Percentiles rank a stretch among this genome's conserved stretches.
These are phyloP conservation scores for Cercospora nicotianae DNA, from an alignment of 2,329 filamentous ascomycete species.

Conservation along the genomic window DNA sequence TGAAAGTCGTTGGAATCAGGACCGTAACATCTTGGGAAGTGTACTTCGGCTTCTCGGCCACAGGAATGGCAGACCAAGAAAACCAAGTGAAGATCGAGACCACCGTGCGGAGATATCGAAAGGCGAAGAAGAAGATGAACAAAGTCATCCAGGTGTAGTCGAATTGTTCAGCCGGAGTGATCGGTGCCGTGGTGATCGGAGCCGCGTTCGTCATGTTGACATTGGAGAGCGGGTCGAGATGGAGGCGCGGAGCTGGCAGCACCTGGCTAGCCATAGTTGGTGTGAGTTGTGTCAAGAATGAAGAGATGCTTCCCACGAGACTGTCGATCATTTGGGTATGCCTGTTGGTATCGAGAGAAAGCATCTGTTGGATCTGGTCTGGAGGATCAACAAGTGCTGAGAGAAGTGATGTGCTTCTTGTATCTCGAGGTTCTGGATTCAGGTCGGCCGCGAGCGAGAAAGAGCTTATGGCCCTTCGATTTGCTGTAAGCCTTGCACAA, in stretches of 20 bases:
- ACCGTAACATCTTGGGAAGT: conserved; percentile 34
- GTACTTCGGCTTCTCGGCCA: conserved; percentile 31
- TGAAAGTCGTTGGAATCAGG: conserved; percentile 40
- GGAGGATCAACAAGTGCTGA: neutral
- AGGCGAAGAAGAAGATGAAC: conserved; percentile 25
- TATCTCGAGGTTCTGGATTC: neutral
- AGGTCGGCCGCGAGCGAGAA: neutral
- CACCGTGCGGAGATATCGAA: conserved; percentile 35
- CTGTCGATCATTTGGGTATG: neutral
- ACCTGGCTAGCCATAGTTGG: neutral
- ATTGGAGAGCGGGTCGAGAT: neutral
- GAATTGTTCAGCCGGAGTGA: neutral
- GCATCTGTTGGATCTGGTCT: neutral
- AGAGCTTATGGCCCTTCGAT: neutral
- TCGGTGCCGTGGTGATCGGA: neutral
- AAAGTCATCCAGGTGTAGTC: conserved; percentile 7
- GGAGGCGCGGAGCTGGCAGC: neutral
- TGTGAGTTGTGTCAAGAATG: neutral
- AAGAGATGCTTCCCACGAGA: neutral
- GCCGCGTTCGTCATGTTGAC: neutral
- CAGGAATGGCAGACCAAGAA: conserved; percentile 33
- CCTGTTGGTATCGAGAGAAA: neutral
- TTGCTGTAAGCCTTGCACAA: conserved; percentile 16
- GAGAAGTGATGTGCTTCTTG: neutral
- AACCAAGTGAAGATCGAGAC: conserved; percentile 35